Percentiles rank a stretch among this genome's conserved stretches.
phyloP scores from a whole-genome alignment of 208 protist species.

The Dictyostelium gargantuum region DNA sequence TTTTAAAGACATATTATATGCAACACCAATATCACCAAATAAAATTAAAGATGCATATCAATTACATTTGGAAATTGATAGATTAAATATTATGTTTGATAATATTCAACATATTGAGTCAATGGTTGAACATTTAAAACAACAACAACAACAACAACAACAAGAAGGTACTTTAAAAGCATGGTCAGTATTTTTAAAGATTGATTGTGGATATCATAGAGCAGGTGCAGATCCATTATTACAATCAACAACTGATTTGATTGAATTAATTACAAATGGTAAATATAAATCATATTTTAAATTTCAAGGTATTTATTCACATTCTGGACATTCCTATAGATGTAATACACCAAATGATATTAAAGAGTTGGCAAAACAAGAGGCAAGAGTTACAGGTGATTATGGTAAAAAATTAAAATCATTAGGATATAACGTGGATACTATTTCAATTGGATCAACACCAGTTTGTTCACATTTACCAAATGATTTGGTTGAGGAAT shows the following conservation, averaged over 20 bases:
- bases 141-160: neutral
- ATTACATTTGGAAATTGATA: constrained; percentile 14
- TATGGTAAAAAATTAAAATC: neutral
- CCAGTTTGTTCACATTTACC: constrained; percentile 40
- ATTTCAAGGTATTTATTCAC: constrained; percentile 59
- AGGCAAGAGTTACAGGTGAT: constrained; percentile 12
- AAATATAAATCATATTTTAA: neutral
- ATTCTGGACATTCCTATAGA: constrained; percentile 43
- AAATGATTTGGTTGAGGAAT: neutral
- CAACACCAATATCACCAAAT: constrained; percentile 5
- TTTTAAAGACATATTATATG: constrained; percentile 50
- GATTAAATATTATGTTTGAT: constrained; percentile 45
- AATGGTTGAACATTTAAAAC: neutral
- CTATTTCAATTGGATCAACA: constrained; percentile 19
- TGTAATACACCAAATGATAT: neutral
- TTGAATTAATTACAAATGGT: neutral
- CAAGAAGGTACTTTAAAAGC: no score
- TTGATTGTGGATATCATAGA: constrained; percentile 64
- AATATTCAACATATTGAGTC: neutral
- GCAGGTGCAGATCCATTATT: constrained; percentile 19
- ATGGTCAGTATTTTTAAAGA: constrained; percentile 58
- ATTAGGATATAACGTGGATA: neutral
- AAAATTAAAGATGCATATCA: neutral
- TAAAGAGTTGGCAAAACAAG: neutral
- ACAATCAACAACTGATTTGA: neutral